Base-by-base conservation (phyloP, 768 basidiomycete genomes). In the Boletus patriciae region DNA sequence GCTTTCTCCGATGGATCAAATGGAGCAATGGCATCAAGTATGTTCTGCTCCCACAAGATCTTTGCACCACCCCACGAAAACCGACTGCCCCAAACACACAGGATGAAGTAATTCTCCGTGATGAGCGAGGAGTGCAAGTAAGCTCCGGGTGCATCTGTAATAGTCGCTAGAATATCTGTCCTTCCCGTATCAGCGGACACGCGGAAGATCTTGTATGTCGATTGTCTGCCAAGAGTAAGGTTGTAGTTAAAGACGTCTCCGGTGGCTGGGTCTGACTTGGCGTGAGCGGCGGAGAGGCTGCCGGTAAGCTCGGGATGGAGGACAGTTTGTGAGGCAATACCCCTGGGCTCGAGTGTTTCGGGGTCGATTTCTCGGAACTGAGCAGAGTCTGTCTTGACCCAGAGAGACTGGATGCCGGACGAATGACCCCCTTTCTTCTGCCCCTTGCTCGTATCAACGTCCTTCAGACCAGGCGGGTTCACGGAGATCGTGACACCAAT, bases 111-210 rank as follows among this genome's bases (percentile, higher is more conserved):
- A 23, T 70, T 72, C 50, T 70, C 65, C 19, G 76, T 77, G 59
- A 77, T 62, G 7, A 70, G 51, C 15, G 75, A 69, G 18, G 74
- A 73, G 55, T 77, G 76, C 34, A 77, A 36, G 51, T 77, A 77
- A 19, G 74, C 70, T n/a, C 61, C 65, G 0, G 74, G 74, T 0
- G 77, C 77, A 46, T 76, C 76, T 5, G 60, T 66, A 48, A 77
- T 73, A 11, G 67, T 66, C 3, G 76, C 75, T 6, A 77, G 23
- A 15, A 77, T 67, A 21, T 70, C 70, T 0, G 68, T 72, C 55
- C 70, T 51, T 25, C 70, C 73, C 3, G 71, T 67, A 4, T 59
- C 62, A 13, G 68, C 66, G 25, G 63, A 63, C 46, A 77, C 72
- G 37, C 66, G 70, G 60, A 77, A 77, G n/a, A 76, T 46, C 36